These are phyloP conservation scores for Linnemannia hyalina DNA, from an alignment of 192 early-diverging fungal species.

Conservation along the genomic window DNA sequence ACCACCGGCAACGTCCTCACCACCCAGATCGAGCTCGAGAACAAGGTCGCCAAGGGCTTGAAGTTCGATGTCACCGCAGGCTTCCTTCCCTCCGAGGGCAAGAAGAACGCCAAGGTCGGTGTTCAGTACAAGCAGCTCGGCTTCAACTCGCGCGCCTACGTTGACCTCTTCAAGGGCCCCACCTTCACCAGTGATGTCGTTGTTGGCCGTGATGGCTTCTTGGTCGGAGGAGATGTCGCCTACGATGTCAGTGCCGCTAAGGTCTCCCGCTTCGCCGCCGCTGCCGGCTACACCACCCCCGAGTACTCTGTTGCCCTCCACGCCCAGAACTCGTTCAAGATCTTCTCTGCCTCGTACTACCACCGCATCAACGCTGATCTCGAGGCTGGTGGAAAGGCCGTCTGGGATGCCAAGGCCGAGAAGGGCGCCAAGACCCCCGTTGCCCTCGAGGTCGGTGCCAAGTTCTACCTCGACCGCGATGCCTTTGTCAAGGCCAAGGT, in stretches of 20 bases:
- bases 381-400: slow-evolving; percentile 95
- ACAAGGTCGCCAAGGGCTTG: slow-evolving; percentile 95
- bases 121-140: slow-evolving; percentile 97
- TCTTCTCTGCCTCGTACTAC: slow-evolving; percentile 96
- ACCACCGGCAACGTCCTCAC: slow-evolving; percentile 93
- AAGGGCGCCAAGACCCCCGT: slow-evolving; percentile 76
- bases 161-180: slow-evolving; percentile 97
- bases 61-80: slow-evolving; percentile 93
- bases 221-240: slow-evolving; percentile 92
- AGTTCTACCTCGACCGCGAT: slow-evolving; percentile 90
- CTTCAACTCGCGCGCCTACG: slow-evolving; percentile 86
- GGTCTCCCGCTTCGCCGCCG: slow-evolving; percentile 88
- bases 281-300: slow-evolving; percentile 86
- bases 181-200: slow-evolving; percentile 90
- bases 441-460: slow-evolving; percentile 93
- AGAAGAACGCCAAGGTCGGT: slow-evolving; percentile 85
- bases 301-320: slow-evolving; percentile 93
- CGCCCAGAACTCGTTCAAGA: slow-evolving; percentile 90
- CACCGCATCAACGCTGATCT: slow-evolving; percentile 93
- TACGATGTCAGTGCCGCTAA: slow-evolving; percentile 94
- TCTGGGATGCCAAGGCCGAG: slow-evolving; percentile 84
- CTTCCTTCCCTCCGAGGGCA: slow-evolving; percentile 86
- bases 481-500: slow-evolving; percentile 94
- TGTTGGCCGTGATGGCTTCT: slow-evolving; percentile 89
- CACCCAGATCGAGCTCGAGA: slow-evolving; percentile 92